Evolutionary conservation across 1,139 yeast genomes (phyloP), one percentile per base, ranked within the genome.

Genomic region (Nakaseomyces delphensis): DNA sequence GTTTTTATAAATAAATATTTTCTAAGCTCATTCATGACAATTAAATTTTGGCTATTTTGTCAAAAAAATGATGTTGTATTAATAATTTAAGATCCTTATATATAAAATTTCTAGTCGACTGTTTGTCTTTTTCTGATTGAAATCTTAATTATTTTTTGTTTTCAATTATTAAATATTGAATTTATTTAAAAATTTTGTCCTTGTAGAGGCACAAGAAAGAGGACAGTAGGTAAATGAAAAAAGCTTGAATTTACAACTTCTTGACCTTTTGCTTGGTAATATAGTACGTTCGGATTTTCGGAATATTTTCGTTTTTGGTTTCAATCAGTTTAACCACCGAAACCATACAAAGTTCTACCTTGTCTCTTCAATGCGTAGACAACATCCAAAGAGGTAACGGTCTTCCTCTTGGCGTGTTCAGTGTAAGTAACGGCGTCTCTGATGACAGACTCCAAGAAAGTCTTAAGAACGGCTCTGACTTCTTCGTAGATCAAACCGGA

Each of bases 401-500:
- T 87, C 85, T 87, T 87, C 80, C 96, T 85, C 89, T 87, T 87
- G 66, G 96, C 96, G 79, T 87, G 96, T 75, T 87, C 96, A 59
- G 96, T 87, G 76, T 87, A 87, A 62, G 96, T 85, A 63, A 87
- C 96, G 61, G 96, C 96, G 64, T 87, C 96, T 75, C 96, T 84
- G 70, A 87, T 87, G 60, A 87, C 95, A 66, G 83, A 81, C 73
- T 85, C 95, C 66, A 87, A 79, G 81, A 87, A 87, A 50, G 93
- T 76, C 75, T 86, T 86, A 60, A 87, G 77, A 57, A 87, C 96
- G 57, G 82, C 87, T 76, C 96, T 84, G 64, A 89, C 95, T 76
- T 87, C 96, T 73, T 87, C 96, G 76, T 87, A 87, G 69, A 87
- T 87, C 68, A 86, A 77, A 65, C 95, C 96, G 54, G 96, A 87